These are phyloP conservation scores for sweet orange (Citrus sinensis) DNA, from an alignment of 345 rosid genomes.

Conservation along the genomic window DNA sequence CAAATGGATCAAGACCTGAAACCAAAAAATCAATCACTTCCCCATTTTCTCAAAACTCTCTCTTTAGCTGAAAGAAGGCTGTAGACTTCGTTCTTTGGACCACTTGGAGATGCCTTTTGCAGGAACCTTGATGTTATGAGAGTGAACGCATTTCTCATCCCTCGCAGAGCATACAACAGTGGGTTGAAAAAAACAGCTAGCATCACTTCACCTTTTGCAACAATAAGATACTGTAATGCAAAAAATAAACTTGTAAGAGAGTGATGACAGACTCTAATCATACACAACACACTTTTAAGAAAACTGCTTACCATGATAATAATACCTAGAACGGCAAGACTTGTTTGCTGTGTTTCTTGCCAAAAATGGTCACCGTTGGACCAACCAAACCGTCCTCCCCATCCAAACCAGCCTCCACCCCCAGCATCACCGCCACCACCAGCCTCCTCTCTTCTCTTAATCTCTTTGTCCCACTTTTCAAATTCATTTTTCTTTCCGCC, in stretches of 20 bases:
- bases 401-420: slow-evolving; percentile 89
- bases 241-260: slow-evolving; percentile 5
- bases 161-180: slow-evolving; percentile 61
- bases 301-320: slow-evolving; percentile 54
- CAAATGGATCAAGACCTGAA: slow-evolving; percentile 4
- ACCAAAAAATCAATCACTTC: slow-evolving; percentile 43
- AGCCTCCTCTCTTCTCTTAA: slow-evolving; percentile 78
- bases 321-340: slow-evolving; percentile 60
- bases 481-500: slow-evolving; percentile 87
- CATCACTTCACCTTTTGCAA: slow-evolving; percentile 69
- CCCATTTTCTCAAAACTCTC: slow-evolving; percentile 76
- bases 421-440: slow-evolving; percentile 57
- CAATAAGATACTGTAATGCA: slow-evolving; percentile 55
- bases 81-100: slow-evolving; percentile 34
- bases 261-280: neutral
- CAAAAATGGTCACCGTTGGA: slow-evolving; percentile 70
- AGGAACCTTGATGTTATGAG: slow-evolving; percentile 46
- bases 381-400: slow-evolving; percentile 78
- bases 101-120: slow-evolving; percentile 24
- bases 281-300: neutral
- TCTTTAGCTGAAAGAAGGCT: slow-evolving; percentile 69
- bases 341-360: slow-evolving; percentile 67
- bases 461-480: slow-evolving; percentile 84
- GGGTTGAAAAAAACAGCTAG: slow-evolving; percentile 77
- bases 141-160: slow-evolving; percentile 55